A percentile compares a stretch with the other conserved stretches of the same genome.
These are phyloP conservation scores for Cardiospermum halicacabum DNA, from an alignment of 345 rosid genomes.

Conservation along the genomic window DNA sequence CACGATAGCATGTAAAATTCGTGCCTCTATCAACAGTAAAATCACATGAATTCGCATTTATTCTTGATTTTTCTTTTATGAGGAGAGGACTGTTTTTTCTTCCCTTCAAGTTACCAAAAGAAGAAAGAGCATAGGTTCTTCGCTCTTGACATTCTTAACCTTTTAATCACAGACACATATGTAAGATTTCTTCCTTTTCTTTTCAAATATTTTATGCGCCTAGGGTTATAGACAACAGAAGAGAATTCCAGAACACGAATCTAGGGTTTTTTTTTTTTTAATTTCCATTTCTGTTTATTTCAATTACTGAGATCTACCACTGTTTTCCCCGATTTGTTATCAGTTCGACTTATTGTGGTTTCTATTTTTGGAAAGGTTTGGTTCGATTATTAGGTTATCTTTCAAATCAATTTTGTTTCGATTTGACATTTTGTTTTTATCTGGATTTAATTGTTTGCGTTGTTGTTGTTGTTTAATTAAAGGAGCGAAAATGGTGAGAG, in stretches of 20 bases:
- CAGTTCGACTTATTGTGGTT: conserved; percentile 5
- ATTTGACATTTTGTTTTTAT: not conserved
- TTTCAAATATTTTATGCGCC: not conserved
- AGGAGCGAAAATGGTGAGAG: conserved; percentile 57
- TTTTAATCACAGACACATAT: not conserved
- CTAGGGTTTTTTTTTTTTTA: conserved; percentile 42
- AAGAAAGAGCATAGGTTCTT: conserved; percentile 59
- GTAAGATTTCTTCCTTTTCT: not conserved
- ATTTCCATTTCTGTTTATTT: conserved; percentile 6
- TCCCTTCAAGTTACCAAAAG: conserved; percentile 43
- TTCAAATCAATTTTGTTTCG: conserved; percentile 1
- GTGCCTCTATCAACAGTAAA: conserved; percentile 26
- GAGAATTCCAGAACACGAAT: conserved; percentile 19
- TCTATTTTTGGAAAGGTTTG: conserved; percentile 28
- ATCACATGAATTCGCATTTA: conserved; percentile 30
- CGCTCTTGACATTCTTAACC: not conserved
- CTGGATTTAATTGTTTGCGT: not conserved
- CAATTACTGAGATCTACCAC: conserved; percentile 5
- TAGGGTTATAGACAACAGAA: conserved; percentile 29
- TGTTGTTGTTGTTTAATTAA: not conserved
- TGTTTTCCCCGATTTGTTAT: conserved; percentile 14
- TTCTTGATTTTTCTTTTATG: conserved; percentile 37
- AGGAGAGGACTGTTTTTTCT: conserved; percentile 24
- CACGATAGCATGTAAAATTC: conserved; percentile 14
- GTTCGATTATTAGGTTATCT: conserved; percentile 11